These are phyloP conservation scores for Rhodotorula sp. DNA, from an alignment of 1,284 basidiomycete species.

Conservation along the genomic window DNA sequence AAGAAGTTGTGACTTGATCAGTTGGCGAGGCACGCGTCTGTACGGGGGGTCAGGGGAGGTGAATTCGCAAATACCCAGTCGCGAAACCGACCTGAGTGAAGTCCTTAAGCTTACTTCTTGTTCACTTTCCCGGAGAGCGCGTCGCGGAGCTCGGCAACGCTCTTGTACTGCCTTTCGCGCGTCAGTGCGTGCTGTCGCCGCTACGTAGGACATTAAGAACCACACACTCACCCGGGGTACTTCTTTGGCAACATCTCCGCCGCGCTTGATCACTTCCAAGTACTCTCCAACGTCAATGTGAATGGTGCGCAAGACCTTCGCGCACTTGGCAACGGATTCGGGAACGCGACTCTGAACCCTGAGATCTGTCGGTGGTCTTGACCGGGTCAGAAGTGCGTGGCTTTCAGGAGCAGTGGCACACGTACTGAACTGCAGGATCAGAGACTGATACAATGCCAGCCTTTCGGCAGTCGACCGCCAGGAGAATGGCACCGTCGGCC, in stretches of 20 bases:
- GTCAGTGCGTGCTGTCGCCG: no score
- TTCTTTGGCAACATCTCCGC: background rate
- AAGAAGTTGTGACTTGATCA: slow-evolving; percentile 11
- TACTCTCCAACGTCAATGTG: slow-evolving; percentile 12
- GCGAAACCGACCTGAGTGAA: no score
- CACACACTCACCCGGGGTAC: background rate
- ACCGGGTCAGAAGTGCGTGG: no score
- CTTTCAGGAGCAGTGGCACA: no score
- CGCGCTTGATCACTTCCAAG: background rate
- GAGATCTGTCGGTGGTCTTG: no score
- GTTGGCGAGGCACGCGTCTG: slow-evolving; percentile 5
- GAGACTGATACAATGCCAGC: slow-evolving; percentile 10
- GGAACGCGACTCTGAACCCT: background rate
- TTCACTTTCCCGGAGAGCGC: background rate
- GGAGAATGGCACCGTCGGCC: background rate
- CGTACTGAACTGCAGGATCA: slow-evolving; percentile 14
- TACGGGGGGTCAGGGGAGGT: background rate
- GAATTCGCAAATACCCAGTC: no score
- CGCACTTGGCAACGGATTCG: background rate
- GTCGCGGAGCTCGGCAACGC: background rate
- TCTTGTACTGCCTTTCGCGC: no score
- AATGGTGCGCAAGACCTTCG: background rate
- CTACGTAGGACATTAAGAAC: no score
- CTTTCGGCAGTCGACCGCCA: background rate
- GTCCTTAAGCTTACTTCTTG: background rate